Evolutionary conservation across 805 yeast species (phyloP).

Genomic region (Metschnikowia orientalis): DNA sequence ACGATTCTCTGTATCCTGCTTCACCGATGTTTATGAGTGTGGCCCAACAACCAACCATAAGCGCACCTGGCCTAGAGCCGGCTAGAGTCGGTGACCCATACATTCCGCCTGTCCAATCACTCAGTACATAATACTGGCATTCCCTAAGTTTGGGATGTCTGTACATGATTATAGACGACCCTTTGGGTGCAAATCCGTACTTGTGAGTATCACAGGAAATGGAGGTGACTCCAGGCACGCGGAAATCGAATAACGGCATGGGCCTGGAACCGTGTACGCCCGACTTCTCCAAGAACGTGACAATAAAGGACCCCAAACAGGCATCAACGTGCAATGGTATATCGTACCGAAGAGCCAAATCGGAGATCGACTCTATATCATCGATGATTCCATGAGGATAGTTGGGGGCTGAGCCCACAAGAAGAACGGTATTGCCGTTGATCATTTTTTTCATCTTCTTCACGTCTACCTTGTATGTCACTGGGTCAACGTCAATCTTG

Average conservation of each 20-base stretch:
- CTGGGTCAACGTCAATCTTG: slow-evolving; percentile 71
- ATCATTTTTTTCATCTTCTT: slow-evolving; percentile 59
- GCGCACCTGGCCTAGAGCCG: slow-evolving; percentile 95
- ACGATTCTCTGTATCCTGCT: slow-evolving; percentile 69
- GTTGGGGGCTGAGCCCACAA: slow-evolving; percentile 95
- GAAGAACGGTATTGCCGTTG: slow-evolving; percentile 72
- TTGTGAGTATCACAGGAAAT: slow-evolving; percentile 99
- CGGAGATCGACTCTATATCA: slow-evolving; percentile 70
- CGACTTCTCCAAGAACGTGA: slow-evolving; percentile 69
- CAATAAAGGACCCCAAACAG: slow-evolving; percentile 89
- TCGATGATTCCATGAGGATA: slow-evolving; percentile 96
- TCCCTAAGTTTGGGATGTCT: slow-evolving; percentile 61
- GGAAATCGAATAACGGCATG: slow-evolving; percentile 70
- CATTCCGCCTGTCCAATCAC: slow-evolving; percentile 92
- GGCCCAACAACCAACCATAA: slow-evolving; percentile 98
- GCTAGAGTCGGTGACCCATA: slow-evolving; percentile 97
- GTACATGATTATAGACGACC: slow-evolving; percentile 90
- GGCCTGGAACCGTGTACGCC: slow-evolving; percentile 38
- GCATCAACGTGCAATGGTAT: slow-evolving; percentile 95
- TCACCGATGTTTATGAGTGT: slow-evolving; percentile 79
- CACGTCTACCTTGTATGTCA: slow-evolving; percentile 63
- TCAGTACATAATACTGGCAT: slow-evolving; percentile 76
- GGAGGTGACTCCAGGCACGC: slow-evolving; percentile 87
- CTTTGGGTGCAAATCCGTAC: slow-evolving; percentile 98
- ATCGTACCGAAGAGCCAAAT: slow-evolving; percentile 57